Percentiles rank a stretch among this genome's conserved stretches.
These are phyloP conservation scores for Lachnellula hyalina DNA, from an alignment of 2,329 filamentous ascomycete genomes.

Conservation along the genomic window DNA sequence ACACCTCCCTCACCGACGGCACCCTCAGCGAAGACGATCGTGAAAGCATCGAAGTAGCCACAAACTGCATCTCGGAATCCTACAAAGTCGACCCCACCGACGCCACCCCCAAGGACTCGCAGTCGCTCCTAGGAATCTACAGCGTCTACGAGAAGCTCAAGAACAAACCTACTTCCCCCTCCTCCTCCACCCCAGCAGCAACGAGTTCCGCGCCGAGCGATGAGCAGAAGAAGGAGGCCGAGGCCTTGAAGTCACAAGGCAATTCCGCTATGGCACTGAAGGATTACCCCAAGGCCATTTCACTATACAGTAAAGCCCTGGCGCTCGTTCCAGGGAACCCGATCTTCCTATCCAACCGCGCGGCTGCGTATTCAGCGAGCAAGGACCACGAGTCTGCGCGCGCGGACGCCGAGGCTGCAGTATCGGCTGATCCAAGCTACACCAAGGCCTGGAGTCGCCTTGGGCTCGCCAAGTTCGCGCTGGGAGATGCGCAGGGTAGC, in stretches of 20 bases:
- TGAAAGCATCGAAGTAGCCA: slow-evolving; percentile 89
- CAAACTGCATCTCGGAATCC: slow-evolving; percentile 88
- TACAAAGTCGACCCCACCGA: slow-evolving; percentile 92
- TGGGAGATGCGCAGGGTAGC: slow-evolving; percentile 82
- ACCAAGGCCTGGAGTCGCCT: slow-evolving; percentile 96
- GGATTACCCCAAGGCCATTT: slow-evolving; percentile 78
- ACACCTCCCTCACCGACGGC: slow-evolving; percentile 77
- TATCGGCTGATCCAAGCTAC: slow-evolving; percentile 82
- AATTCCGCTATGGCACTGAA: slow-evolving; percentile 95
- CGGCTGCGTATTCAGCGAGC: slow-evolving; percentile 82
- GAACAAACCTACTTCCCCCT: slow-evolving; percentile 33
- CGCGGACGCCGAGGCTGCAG: slow-evolving; percentile 85
- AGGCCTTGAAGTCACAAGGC: slow-evolving; percentile 81
- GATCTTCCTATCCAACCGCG: slow-evolving; percentile 96
- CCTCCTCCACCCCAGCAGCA: slow-evolving; percentile 25
- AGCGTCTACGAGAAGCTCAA: slow-evolving; percentile 94
- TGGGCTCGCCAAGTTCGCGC: slow-evolving; percentile 83
- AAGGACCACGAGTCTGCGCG: slow-evolving; percentile 79
- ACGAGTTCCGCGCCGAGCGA: slow-evolving; percentile 31
- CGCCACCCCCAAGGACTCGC: slow-evolving; percentile 71
- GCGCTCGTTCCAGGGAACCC: slow-evolving; percentile 77
- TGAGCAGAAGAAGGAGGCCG: slow-evolving; percentile 71
- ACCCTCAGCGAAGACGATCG: slow-evolving; percentile 82
- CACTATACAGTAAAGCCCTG: slow-evolving; percentile 83
- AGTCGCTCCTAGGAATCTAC: slow-evolving; percentile 89